phyloP scores from a whole-genome alignment of 2,329 filamentous ascomycete species.

The Calonectria pseudoturangicola region DNA sequence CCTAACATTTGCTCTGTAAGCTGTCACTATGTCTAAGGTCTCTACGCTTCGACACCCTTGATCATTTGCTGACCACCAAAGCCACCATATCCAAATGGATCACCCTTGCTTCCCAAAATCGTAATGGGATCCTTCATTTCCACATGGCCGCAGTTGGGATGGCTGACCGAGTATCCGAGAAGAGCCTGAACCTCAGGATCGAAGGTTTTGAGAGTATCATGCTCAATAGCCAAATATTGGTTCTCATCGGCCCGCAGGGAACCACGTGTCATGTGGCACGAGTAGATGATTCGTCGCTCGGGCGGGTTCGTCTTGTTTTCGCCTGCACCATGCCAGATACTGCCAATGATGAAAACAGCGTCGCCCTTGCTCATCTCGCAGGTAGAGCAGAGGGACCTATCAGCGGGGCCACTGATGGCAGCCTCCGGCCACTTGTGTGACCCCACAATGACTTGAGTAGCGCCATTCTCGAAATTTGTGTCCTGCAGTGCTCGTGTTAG shows the following conservation, averaged over 20 bases:
- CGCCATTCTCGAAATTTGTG: constrained; percentile 31
- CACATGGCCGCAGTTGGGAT: constrained; percentile 24
- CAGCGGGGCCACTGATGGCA: constrained; percentile 30
- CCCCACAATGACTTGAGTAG: constrained; percentile 33
- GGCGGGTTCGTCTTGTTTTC: constrained; percentile 12
- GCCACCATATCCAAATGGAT: constrained; percentile 28
- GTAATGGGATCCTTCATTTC: constrained; percentile 31
- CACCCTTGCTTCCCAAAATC: constrained; percentile 28
- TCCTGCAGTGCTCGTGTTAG: background rate
- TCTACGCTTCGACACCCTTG: background rate
- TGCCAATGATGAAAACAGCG: constrained; percentile 29
- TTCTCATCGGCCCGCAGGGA: constrained; percentile 26
- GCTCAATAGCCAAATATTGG: constrained; percentile 22
- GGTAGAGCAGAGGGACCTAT: constrained; percentile 21
- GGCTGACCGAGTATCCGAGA: constrained; percentile 29
- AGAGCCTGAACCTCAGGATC: constrained; percentile 33
- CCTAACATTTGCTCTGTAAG: too few relatives aligned
- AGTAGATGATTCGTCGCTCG: constrained; percentile 29
- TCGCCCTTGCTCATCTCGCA: constrained; percentile 24
- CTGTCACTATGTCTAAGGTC: background rate
- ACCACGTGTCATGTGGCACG: constrained; percentile 26
- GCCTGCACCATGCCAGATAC: constrained; percentile 33
- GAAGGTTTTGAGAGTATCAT: constrained; percentile 8
- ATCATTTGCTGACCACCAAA: background rate
- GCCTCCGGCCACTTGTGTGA: constrained; percentile 31